These are phyloP conservation scores for Phaeotremella skinneri DNA, from an alignment of 768 basidiomycete species.

Conservation along the genomic window DNA sequence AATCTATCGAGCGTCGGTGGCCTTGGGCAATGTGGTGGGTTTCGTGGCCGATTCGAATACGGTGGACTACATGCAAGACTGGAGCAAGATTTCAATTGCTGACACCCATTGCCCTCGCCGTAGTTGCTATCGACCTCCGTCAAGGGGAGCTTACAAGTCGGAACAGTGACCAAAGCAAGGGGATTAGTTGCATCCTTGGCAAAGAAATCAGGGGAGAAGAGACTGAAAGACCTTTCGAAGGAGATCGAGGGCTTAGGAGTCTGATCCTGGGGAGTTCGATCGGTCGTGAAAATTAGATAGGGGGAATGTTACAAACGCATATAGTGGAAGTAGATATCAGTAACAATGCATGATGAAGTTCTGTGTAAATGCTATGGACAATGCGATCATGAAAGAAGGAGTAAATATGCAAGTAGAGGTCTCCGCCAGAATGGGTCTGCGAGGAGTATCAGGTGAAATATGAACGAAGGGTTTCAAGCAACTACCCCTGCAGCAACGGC, in stretches of 20 bases:
- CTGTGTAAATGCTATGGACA: not conserved
- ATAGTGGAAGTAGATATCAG: not conserved
- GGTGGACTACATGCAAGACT: no score
- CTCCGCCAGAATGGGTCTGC: no score
- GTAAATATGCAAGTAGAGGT: not conserved
- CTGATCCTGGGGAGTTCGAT: no score
- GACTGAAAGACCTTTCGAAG: constrained; percentile 40
- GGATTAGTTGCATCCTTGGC: constrained; percentile 26
- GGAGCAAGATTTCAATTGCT: not conserved
- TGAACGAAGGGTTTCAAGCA: constrained; percentile 10
- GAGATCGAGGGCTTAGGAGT: constrained; percentile 35
- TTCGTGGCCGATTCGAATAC: not conserved
- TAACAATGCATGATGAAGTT: not conserved
- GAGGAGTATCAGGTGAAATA: no score
- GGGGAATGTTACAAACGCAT: no score
- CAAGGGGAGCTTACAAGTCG: constrained; percentile 38
- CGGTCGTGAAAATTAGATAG: no score
- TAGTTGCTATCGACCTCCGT: constrained; percentile 36
- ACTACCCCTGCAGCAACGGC: constrained; percentile 32
- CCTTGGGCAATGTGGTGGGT: constrained; percentile 48
- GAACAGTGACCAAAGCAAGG: constrained; percentile 32
- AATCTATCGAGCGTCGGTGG: constrained; percentile 45
- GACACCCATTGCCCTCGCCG: not conserved
- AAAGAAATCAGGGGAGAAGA: constrained; percentile 35
- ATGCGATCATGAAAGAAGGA: not conserved